phyloP scores from a whole-genome alignment of 1,284 basidiomycete species.

The Ceratobasidium sp. region DNA sequence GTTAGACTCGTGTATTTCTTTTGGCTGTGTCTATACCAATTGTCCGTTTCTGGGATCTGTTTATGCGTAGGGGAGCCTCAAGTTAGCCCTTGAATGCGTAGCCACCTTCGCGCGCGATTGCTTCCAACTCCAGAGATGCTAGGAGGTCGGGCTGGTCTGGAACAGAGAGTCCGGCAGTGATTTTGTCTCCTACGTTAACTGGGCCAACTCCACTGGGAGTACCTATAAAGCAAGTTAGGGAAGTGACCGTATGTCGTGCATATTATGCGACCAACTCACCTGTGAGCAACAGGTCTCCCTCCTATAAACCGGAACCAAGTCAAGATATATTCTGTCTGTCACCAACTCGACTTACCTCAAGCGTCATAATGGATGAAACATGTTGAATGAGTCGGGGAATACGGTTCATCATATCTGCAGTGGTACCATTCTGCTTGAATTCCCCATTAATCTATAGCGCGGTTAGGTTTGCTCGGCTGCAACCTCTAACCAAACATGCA shows the following conservation, averaged over 20 bases:
- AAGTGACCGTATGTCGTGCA: neutral
- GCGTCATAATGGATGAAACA: conserved; percentile 94
- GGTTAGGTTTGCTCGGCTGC: neutral
- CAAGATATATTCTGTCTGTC: conserved; percentile 25
- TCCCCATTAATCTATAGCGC: conserved; percentile 79
- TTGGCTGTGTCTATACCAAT: conserved; percentile 18
- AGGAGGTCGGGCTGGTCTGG: conserved; percentile 62
- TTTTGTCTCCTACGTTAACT: conserved; percentile 79
- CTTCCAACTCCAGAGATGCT: conserved; percentile 74
- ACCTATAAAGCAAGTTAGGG: conserved; percentile 56
- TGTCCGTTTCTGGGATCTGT: conserved; percentile 17
- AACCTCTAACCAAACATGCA: conserved; percentile 2
- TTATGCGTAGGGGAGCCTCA: conserved; percentile 3
- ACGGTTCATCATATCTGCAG: conserved; percentile 92
- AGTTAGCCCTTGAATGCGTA: conserved; percentile 66
- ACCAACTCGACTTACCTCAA: conserved; percentile 73
- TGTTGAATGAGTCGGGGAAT: conserved; percentile 93
- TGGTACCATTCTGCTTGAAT: conserved; percentile 87
- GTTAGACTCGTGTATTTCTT: conserved; percentile 43
- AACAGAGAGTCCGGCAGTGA: conserved; percentile 81
- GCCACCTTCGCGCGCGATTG: conserved; percentile 77
- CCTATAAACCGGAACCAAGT: conserved; percentile 61
- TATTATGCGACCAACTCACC: conserved; percentile 55
- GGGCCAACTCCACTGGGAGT: conserved; percentile 93
- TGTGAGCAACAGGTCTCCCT: conserved; percentile 89